Conservation (phyloP, 2,329 filamentous ascomycete species). For the Paradendryphiella salina region DNA sequence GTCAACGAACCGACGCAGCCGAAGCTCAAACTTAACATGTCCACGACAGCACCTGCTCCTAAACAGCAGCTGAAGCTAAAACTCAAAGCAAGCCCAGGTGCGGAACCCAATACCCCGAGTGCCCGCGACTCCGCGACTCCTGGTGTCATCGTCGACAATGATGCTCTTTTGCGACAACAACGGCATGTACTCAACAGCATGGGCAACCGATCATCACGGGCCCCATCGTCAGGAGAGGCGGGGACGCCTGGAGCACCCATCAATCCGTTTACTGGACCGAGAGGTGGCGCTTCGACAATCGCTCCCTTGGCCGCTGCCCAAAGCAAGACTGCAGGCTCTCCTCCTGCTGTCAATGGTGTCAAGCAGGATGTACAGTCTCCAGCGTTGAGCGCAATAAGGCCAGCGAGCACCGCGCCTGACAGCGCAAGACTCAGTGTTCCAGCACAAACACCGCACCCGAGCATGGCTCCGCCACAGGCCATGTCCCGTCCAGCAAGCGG, state of each 20-base stretch:
- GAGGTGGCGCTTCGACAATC: slow-evolving; percentile 27
- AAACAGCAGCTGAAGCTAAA: slow-evolving; percentile 66
- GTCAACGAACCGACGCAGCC: slow-evolving; percentile 73
- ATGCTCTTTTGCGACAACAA: slow-evolving; percentile 58
- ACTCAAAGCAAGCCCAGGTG: slow-evolving; percentile 48
- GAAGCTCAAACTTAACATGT: slow-evolving; percentile 80
- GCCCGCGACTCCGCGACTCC: slow-evolving; percentile 50
- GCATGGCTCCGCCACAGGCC: slow-evolving; percentile 48
- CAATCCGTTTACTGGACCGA: slow-evolving; percentile 37
- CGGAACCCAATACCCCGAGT: slow-evolving; percentile 47
- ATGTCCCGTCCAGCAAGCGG: slow-evolving; percentile 46
- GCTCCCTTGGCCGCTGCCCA: slow-evolving; percentile 26
- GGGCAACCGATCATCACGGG: slow-evolving; percentile 36
- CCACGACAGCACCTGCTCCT: slow-evolving; percentile 36
- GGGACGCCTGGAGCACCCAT: slow-evolving; percentile 28
- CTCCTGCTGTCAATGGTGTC: slow-evolving; percentile 39
- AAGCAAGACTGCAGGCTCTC: slow-evolving; percentile 41
- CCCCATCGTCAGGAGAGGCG: slow-evolving; percentile 33
- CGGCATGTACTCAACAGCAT: slow-evolving; percentile 56
- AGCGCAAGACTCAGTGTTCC: slow-evolving; percentile 34
- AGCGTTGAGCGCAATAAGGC: slow-evolving; percentile 46
- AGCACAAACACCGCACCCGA: slow-evolving; percentile 39
- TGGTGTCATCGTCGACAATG: slow-evolving; percentile 58
- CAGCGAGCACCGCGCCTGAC: slow-evolving; percentile 44
- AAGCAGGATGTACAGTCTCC: slow-evolving; percentile 52